Evolutionary conservation across 2,329 filamentous ascomycete genomes (phyloP), one percentile per base, ranked within the genome.

Genomic region (Penicillium palitans): DNA sequence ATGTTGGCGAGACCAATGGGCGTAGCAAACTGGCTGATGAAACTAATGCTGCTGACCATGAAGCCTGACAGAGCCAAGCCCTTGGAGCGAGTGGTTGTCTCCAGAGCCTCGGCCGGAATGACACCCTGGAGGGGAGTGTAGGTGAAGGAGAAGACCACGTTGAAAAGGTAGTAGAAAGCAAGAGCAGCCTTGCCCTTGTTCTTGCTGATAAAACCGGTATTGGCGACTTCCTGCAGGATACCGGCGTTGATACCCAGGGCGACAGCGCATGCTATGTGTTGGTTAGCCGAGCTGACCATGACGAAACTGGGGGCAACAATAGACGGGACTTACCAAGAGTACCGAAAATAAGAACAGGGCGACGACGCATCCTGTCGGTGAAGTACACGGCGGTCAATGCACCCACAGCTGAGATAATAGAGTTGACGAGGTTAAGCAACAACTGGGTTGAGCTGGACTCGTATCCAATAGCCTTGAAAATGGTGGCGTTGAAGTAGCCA

Each of bases 101-200:
- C 79, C 33, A 82, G 72, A 3, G 78, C 77, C 60, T 82, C 80
- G 29, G 77, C 76, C 2, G 79, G 78, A 41, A 81, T 75, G 44
- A 80, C 77, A 57, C 76, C 78, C 60, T 82, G 80, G 13, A 82
- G 75, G 1, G 80, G 80, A 2, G 79, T 81, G 65, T 81, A 81
- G 41, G 78, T 79, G 62, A 81, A 81, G 3, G 79, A 80, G 68
- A 80, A 81, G 57, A 80, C 70, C 29, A 80, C 68, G 66, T 81
- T 80, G 73, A 82, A 81, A 17, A 82, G 67, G 65, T 81, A 81
- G 69, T 81, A 81, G 21, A 78, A 77, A 3, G 79, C 77, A 42
- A 81, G 70, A 4, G 78, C 79, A 17, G 77, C 77, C 60, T 76
- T 71, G 41, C 67, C 80, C 57, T 77, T 79, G 3, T 68, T 72